These are phyloP conservation scores for Yamadazyma membranifaciens DNA, from an alignment of 1,139 yeast species.

Conservation along the genomic window DNA sequence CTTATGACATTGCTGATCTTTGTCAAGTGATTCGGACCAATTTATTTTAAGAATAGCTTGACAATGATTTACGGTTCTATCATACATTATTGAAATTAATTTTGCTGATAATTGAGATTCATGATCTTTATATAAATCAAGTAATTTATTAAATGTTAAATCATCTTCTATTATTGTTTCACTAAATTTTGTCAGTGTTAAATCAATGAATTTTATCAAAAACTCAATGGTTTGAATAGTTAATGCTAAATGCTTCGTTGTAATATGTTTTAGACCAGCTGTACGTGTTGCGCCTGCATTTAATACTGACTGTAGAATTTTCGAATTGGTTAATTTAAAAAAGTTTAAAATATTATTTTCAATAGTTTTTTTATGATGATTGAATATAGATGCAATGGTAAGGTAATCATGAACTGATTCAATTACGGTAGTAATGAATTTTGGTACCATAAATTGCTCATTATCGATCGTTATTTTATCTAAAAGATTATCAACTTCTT, in stretches of 20 bases:
- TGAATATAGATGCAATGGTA: slow-evolving; percentile 48
- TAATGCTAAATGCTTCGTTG: slow-evolving; percentile 71
- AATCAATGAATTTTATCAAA: slow-evolving; percentile 25
- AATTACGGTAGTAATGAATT: slow-evolving; percentile 34
- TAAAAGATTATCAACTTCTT: slow-evolving; percentile 8
- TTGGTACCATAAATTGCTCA: slow-evolving; percentile 44
- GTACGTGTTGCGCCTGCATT: slow-evolving; percentile 79
- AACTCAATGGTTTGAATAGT: slow-evolving; percentile 59
- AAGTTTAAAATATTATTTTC: slow-evolving; percentile 49
- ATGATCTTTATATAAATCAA: slow-evolving; percentile 52
- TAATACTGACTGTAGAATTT: slow-evolving; percentile 60
- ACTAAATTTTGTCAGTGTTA: slow-evolving; percentile 3
- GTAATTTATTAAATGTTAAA: slow-evolving; percentile 31
- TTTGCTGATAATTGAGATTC: slow-evolving; percentile 66
- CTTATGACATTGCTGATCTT: slow-evolving; percentile 48
- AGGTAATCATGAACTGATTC: slow-evolving; percentile 46
- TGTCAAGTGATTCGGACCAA: slow-evolving; percentile 46
- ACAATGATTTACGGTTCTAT: slow-evolving; percentile 54
- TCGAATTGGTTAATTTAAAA: slow-evolving; percentile 52
- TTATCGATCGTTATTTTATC: slow-evolving; percentile 38
- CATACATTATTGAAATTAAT: slow-evolving; percentile 68
- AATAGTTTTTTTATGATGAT: slow-evolving; percentile 32
- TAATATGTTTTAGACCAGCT: slow-evolving; percentile 72
- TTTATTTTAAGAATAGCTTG: slow-evolving; percentile 43
- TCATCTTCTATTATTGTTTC: slow-evolving; percentile 27